Evolutionary conservation across 2,329 filamentous ascomycete species (phyloP).

Genomic region (Hymenoscyphus infarciens): DNA sequence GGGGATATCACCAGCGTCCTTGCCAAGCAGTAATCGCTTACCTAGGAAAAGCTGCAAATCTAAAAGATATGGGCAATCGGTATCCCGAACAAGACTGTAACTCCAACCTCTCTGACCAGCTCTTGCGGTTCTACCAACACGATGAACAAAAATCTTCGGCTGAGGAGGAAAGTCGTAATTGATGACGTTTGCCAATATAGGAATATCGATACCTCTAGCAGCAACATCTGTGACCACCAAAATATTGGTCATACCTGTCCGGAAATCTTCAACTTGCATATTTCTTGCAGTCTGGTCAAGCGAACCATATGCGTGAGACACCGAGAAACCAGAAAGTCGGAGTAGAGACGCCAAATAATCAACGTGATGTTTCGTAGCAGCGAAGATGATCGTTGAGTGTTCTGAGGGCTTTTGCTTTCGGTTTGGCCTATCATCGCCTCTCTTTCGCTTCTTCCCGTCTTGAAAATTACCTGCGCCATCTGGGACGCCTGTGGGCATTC

Average conservation of each 20-base stretch:
- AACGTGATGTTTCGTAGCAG: conserved; percentile 94
- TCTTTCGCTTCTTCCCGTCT: conserved; percentile 68
- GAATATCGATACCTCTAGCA: conserved; percentile 96
- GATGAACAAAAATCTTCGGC: conserved; percentile 93
- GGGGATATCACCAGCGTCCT: conserved; percentile 52
- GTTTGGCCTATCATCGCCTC: conserved; percentile 50
- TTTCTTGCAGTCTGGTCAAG: conserved; percentile 91
- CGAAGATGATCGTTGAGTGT: conserved; percentile 92
- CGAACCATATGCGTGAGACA: conserved; percentile 92
- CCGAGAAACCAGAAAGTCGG: conserved; percentile 75
- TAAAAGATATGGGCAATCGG: conserved; percentile 86
- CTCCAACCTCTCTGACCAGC: conserved; percentile 91
- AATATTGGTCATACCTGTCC: conserved; percentile 79
- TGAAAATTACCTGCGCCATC: conserved; percentile 41
- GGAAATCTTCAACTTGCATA: conserved; percentile 87
- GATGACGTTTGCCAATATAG: conserved; percentile 91
- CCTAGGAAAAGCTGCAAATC: conserved; percentile 93
- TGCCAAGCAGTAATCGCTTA: conserved; percentile 75
- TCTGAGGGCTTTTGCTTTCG: conserved; percentile 71
- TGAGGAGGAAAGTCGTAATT: conserved; percentile 98
- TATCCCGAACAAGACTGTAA: conserved; percentile 85
- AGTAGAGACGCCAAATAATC: conserved; percentile 86
- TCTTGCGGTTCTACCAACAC: conserved; percentile 92
- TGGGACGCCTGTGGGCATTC: conserved; percentile 72
- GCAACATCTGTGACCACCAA: conserved; percentile 96